A percentile compares a stretch with the other conserved stretches of the same genome.
Conservation (phyloP, 768 basidiomycete genomes). For the Chalciporus chontae region DNA sequence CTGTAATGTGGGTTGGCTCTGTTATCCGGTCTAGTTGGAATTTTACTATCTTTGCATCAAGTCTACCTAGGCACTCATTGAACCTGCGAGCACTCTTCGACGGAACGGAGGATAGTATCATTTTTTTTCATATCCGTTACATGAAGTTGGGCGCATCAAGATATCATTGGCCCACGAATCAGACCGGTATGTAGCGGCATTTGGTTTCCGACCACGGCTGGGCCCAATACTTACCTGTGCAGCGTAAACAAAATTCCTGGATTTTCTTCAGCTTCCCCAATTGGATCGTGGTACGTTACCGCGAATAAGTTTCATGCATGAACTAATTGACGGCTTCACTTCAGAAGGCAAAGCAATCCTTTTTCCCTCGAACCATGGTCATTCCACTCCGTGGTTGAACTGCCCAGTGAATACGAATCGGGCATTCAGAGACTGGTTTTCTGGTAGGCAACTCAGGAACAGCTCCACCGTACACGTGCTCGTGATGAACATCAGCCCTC, state of each 20-base stretch:
- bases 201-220: constrained; percentile 6
- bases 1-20: constrained; percentile 27
- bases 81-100: constrained; percentile 2
- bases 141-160: constrained; percentile 20
- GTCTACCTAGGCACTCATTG: constrained; percentile 7
- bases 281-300: background rate
- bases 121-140: constrained; percentile 24
- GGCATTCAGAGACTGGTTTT: background rate
- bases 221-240: constrained; percentile 24
- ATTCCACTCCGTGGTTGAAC: constrained; percentile 1
- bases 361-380: background rate
- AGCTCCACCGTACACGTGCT: no score
- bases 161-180: constrained; percentile 2
- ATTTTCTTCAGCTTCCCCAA: background rate
- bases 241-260: constrained; percentile 1
- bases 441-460: no score
- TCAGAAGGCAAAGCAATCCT: constrained; percentile 2
- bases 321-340: constrained; percentile 13
- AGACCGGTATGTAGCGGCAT: constrained; percentile 7
- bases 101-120: constrained; percentile 1
- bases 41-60: constrained; percentile 8
- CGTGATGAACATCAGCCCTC: no score
- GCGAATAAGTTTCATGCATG: constrained; percentile 9
- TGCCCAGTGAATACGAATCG: constrained; percentile 1
- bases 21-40: constrained; percentile 12